Evolutionary conservation across 2,329 filamentous ascomycete species (phyloP).

Genomic region (Ophioceras dolichostomum): DNA sequence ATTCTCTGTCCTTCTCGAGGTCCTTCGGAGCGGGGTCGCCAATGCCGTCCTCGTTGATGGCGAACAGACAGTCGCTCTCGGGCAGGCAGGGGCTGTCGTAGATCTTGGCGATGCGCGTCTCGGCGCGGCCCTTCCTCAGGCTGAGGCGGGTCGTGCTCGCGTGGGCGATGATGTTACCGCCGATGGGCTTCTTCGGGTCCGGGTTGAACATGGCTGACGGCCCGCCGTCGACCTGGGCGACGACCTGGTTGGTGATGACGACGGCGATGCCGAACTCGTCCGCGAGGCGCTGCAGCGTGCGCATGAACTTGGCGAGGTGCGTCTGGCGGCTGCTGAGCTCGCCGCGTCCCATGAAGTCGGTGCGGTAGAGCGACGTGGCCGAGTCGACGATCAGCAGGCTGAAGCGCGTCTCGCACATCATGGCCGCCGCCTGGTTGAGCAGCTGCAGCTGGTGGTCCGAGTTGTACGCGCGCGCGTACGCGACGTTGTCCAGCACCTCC

Average conservation of each 20-base stretch:
- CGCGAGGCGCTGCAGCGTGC: constrained; percentile 65
- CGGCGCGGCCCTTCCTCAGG: constrained; percentile 86
- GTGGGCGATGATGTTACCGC: constrained; percentile 97
- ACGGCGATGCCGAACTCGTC: constrained; percentile 92
- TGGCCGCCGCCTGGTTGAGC: constrained; percentile 85
- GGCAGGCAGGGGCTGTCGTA: constrained; percentile 97
- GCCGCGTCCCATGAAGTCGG: constrained; percentile 92
- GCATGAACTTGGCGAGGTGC: constrained; percentile 80
- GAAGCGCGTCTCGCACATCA: constrained; percentile 99
- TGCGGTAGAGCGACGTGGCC: constrained; percentile 88
- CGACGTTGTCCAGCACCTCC: constrained; percentile 96
- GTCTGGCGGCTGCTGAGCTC: constrained; percentile 91
- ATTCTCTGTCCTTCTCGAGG: constrained; percentile 55
- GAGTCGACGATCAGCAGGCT: constrained; percentile 93
- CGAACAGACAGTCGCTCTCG: constrained; percentile 92
- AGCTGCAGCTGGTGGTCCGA: constrained; percentile 95
- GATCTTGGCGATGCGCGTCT: constrained; percentile 97
- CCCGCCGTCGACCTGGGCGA: constrained; percentile 94
- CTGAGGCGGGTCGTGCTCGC: constrained; percentile 91
- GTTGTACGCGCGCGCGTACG: constrained; percentile 96
- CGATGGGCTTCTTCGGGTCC: constrained; percentile 97
- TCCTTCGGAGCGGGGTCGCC: constrained; percentile 94
- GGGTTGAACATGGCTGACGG: constrained; percentile 98
- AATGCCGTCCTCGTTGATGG: constrained; percentile 94
- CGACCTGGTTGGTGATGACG: constrained; percentile 97